Base-by-base conservation (phyloP, 495 filamentous ascomycete species). In the Corynascus novoguineensis region DNA sequence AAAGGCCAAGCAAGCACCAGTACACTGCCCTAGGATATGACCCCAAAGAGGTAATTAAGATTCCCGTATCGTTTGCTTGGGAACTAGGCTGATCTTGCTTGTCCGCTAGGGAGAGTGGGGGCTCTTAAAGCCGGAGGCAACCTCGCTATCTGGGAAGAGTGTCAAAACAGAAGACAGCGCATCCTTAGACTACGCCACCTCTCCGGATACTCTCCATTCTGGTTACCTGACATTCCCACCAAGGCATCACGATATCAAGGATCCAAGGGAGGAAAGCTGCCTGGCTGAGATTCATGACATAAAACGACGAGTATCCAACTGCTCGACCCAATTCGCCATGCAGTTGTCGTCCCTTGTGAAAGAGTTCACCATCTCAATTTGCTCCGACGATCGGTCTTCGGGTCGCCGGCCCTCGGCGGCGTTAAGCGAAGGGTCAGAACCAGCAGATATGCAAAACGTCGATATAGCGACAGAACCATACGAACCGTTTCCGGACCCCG, bases 351-450 rank as follows among this genome's bases (percentile, higher is more conserved):
- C 59, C 0, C 51, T 70, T 0, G 51, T 70, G 15, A 50, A 59
- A 29, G 60, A 66, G 22, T 66, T 63, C 17, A 64, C 63, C 11
- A 70, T 70, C n/a, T 60, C 59, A 4, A 59, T 51, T 12, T 35
- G 12, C 3, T 64, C 63, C 1, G 59, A 60, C 9, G 61, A 64
- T 8, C 10, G 7, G 1, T 32, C 48, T 1, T 32, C 38, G 31
- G 48, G 47, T 0, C 58, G 53, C 0, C 49, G 58, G 10, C 25
- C 55, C 1, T 60, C 57, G 0, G 44, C 42, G 4, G 57, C 47
- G 15, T 8, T 47, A 10, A 58, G 58, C 7, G 60, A 63, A 1
- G 22, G 10, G 1, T 37, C 53, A 2, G 60, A 42, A 0, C 42
- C 28, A 0, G 53, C n/a, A 17, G 37, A 17, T 7, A 24, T 40